Evolutionary conservation across 495 filamentous ascomycete genomes (phyloP).

Genomic region (Neurospora sp.): DNA sequence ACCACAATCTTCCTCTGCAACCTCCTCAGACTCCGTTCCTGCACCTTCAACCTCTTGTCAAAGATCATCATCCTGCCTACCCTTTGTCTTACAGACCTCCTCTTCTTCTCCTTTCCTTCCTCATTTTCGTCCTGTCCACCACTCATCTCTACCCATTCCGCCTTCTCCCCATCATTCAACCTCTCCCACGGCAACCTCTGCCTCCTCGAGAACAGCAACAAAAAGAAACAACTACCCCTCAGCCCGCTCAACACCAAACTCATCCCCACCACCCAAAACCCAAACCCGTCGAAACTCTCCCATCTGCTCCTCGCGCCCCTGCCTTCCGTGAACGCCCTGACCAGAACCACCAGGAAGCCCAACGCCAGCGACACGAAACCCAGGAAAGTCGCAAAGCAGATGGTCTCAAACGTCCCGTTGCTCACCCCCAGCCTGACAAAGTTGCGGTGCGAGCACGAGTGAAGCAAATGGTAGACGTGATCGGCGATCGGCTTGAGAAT

Average conservation of each 20-base stretch:
- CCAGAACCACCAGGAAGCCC: slow-evolving; percentile 24
- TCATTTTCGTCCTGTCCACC: background rate
- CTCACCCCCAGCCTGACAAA: slow-evolving; percentile 36
- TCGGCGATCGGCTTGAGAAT: slow-evolving; percentile 28
- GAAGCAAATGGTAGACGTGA: slow-evolving; percentile 34
- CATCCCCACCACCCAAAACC: slow-evolving; percentile 30
- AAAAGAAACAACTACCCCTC: slow-evolving; percentile 31
- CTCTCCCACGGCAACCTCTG: slow-evolving; percentile 33
- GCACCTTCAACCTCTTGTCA: slow-evolving; percentile 30
- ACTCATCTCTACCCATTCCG: background rate
- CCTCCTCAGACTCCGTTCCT: slow-evolving; percentile 26
- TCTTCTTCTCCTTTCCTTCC: background rate
- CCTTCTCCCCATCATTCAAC: slow-evolving; percentile 19
- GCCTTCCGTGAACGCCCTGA: slow-evolving; percentile 22
- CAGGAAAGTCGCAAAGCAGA: slow-evolving; percentile 30
- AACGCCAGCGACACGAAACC: slow-evolving; percentile 21
- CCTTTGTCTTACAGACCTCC: slow-evolving; percentile 5
- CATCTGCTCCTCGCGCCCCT: slow-evolving; percentile 23
- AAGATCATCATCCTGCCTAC: slow-evolving; percentile 29
- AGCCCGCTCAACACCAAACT: slow-evolving; percentile 26
- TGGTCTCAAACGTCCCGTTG: slow-evolving; percentile 34
- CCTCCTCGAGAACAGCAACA: slow-evolving; percentile 29
- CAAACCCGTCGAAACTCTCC: slow-evolving; percentile 28
- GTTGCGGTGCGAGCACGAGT: slow-evolving; percentile 41
- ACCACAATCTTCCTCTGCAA: slow-evolving; percentile 31